Evolutionary conservation across 2,329 filamentous ascomycete genomes (phyloP), one percentile per base, ranked within the genome.

Genomic region (Rasamsonia emersonii): DNA sequence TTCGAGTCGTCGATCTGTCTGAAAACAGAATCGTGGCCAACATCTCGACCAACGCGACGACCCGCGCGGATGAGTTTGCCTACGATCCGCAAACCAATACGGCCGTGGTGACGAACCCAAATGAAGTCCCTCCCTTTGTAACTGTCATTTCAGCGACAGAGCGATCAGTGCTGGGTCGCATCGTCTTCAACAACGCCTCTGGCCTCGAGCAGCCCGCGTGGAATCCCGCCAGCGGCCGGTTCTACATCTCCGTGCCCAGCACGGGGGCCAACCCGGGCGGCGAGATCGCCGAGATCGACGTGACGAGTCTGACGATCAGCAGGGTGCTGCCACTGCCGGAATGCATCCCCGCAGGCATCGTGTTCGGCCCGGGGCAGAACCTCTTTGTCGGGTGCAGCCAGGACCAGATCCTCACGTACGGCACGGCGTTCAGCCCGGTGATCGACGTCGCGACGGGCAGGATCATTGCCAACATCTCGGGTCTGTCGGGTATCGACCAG

Each of bases 261-360:
- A 31, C 28, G 8, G 9, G 20, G 4, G 28, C 18, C 8, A 31
- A 23, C 18, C 28, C 23, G n/a, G 15, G 27, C 4, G 28, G 28
- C n/a, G 28, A 36, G 10, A 32, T 32, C 6, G 9, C 18, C 2
- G 24, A 31, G 14, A 16, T 31, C 9, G 23, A 31, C 17, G 9
- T 19, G 7, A 5, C 9, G 13, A 9, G 10, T 24, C 6, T 31
- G 11, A 11, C n/a, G 2, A 26, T 18, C 14, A 23, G 10, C 9
- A 27, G 28, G 7, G 13, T 16, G 13, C 15, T 26, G 4, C 9
- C 14, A 6, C 4, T 16, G 13, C 9, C 9, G 4, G 15, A 30
- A 9, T 35, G 28, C 18, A 15, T 15, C 16, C 33, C 33, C n/a
- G 14, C n/a, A 9, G 14, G 13, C 13, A 26, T 35, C 11, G 18